Conservation (phyloP, 78 protist species). For the Planoprotostelium fungivorum region DNA sequence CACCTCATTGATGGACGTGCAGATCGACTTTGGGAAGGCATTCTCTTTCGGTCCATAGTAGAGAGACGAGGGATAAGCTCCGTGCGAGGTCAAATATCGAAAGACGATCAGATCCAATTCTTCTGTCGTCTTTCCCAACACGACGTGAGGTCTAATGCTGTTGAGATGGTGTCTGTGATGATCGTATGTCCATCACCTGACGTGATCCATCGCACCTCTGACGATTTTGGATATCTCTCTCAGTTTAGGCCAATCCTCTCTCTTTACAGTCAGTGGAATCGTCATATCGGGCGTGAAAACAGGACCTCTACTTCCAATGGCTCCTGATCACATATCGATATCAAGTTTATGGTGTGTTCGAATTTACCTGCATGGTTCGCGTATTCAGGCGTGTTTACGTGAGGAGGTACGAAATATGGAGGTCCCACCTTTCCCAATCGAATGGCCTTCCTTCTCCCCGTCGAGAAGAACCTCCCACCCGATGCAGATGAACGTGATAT, state of each 20-base stretch:
- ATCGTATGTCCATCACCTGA: not conserved
- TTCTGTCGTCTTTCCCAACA: conserved; percentile 82
- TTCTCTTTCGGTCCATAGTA: conserved; percentile 50
- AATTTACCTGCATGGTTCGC: not conserved
- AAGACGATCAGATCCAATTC: conserved; percentile 83
- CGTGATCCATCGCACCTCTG: not conserved
- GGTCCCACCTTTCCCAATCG: not conserved
- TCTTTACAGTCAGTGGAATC: not conserved
- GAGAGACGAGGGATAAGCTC: conserved; percentile 94
- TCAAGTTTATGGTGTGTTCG: not conserved
- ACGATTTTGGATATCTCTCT: not conserved
- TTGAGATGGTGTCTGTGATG: not conserved
- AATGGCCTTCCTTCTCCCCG: not conserved
- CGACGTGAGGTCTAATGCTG: conserved; percentile 7
- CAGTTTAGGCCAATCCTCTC: not conserved
- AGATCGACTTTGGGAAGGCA: conserved; percentile 86
- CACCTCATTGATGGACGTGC: conserved; percentile 88
- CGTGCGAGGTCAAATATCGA: conserved; percentile 65
- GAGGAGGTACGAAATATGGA: not conserved
- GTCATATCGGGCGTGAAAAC: not conserved
- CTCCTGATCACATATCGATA: not conserved
- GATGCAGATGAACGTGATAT: no score
- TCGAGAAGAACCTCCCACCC: not conserved
- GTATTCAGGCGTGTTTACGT: not conserved
- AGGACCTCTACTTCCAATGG: not conserved